These are phyloP conservation scores for Penicillium sp. DNA, from an alignment of 2,329 filamentous ascomycete species.

Conservation along the genomic window DNA sequence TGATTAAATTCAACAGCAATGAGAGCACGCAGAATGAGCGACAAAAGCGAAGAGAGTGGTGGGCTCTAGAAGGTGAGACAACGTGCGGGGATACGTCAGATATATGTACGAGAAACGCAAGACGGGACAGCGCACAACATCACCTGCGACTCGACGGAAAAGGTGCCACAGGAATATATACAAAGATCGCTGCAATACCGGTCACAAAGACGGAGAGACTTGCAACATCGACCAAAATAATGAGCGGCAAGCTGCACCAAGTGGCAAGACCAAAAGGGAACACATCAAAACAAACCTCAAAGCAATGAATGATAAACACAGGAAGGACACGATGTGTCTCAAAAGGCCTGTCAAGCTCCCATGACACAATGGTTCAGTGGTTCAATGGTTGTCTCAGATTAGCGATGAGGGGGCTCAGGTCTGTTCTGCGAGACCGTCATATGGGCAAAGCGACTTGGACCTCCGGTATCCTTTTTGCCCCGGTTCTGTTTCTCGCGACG, in stretches of 20 bases:
- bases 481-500: slow-evolving; percentile 40
- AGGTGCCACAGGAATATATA: background rate
- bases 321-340: background rate
- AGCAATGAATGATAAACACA: background rate
- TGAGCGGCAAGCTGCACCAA: background rate
- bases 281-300: background rate
- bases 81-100: background rate
- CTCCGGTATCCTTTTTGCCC: slow-evolving; percentile 14
- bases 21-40: background rate
- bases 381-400: background rate
- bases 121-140: background rate
- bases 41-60: background rate
- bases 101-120: background rate
- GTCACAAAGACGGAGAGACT: background rate
- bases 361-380: background rate
- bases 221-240: background rate
- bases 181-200: background rate
- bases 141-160: background rate
- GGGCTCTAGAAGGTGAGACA: too few species aligned
- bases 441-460: slow-evolving; percentile 21
- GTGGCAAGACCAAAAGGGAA: background rate
- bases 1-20: background rate
- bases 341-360: background rate
- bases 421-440: slow-evolving; percentile 21
- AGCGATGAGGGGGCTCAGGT: slow-evolving; percentile 11